Percentiles rank a stretch among this genome's conserved stretches.
Evolutionary conservation across 805 yeast species (phyloP).

Genomic region (Wickerhamiella musiphila): DNA sequence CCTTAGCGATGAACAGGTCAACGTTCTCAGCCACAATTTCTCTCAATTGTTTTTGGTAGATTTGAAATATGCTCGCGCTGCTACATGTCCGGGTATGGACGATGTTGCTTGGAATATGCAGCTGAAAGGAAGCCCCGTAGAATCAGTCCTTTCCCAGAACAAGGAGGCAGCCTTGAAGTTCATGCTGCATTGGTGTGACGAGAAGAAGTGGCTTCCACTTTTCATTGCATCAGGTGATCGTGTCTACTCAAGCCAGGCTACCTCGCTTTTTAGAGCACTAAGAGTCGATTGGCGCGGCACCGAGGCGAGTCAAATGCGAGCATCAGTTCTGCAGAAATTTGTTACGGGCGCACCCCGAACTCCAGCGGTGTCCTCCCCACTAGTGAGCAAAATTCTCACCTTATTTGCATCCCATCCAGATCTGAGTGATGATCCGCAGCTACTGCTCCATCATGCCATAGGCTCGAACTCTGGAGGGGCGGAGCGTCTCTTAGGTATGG

Average conservation of each 20-base stretch:
- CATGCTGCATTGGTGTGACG: conserved; percentile 15
- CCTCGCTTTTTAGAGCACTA: conserved; percentile 26
- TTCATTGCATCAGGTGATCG: conserved; percentile 49
- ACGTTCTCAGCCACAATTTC: conserved; percentile 31
- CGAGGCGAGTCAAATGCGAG: conserved; percentile 27
- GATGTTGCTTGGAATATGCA: conserved; percentile 40
- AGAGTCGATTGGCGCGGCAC: too few species aligned
- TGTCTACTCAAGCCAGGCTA: conserved; percentile 37
- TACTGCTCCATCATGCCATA: conserved; percentile 43
- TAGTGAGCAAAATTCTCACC: conserved; percentile 40
- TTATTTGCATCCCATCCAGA: conserved; percentile 33
- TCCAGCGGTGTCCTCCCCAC: conserved; percentile 30
- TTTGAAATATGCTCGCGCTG: conserved; percentile 21
- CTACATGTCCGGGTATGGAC: conserved; percentile 46
- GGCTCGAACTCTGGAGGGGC: too few species aligned
- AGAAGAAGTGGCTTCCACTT: conserved; percentile 29
- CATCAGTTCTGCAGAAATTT: conserved; percentile 29
- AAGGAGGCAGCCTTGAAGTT: conserved; percentile 30
- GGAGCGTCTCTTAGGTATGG: too few species aligned
- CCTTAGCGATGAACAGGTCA: conserved; percentile 23
- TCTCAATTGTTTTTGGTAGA: conserved; percentile 40
- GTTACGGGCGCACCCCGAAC: too few species aligned
- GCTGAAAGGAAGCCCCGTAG: conserved; percentile 28
- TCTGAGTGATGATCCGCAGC: conserved; percentile 28
- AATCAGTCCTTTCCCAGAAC: conserved; percentile 28